Conservation (phyloP, 2,329 filamentous ascomycete species). For the Fusarium sp. region DNA sequence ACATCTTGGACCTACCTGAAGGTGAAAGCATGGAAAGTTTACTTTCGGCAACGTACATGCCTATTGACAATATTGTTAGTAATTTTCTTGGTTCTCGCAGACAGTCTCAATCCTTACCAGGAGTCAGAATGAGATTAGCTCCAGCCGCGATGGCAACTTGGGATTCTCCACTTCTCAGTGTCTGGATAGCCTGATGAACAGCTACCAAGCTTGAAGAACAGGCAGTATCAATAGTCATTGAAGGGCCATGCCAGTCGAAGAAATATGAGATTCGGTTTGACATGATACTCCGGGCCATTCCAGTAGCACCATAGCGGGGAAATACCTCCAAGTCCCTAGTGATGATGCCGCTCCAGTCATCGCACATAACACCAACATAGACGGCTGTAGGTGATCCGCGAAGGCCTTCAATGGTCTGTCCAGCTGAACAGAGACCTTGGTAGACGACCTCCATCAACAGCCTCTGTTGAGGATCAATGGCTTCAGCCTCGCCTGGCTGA, state of each 20-base stretch:
- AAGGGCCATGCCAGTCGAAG: constrained; percentile 4
- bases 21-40: background rate
- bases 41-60: background rate
- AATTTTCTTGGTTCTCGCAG: too few species aligned
- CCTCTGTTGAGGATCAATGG: background rate
- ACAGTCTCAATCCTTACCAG: background rate
- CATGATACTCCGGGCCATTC: background rate
- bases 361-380: background rate
- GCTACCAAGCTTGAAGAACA: constrained; percentile 1
- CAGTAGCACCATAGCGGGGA: background rate
- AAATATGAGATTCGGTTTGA: constrained; percentile 2
- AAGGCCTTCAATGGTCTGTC: background rate
- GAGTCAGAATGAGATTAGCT: background rate
- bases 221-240: background rate
- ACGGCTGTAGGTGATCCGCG: background rate
- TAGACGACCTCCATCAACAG: background rate
- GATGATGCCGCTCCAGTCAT: background rate
- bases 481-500: background rate
- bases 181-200: background rate
- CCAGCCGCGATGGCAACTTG: background rate
- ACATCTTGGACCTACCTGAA: background rate
- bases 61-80: too few species aligned
- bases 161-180: background rate
- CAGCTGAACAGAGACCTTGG: background rate
- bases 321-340: background rate